Evolutionary conservation across 2,329 filamentous ascomycete species (phyloP).

Genomic region (Epichloe sibirici): DNA sequence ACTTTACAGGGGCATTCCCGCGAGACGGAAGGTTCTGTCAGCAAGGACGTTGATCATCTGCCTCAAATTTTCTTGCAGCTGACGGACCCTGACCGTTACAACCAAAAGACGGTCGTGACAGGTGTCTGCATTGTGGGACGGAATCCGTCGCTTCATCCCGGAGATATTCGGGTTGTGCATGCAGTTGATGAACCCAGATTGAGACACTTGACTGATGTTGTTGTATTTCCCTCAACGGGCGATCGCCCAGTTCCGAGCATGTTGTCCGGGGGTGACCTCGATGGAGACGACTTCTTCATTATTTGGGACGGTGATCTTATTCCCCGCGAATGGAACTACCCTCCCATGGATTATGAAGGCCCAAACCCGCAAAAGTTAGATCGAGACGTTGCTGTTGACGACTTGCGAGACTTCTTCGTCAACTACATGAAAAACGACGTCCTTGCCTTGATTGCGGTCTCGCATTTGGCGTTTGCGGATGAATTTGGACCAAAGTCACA

Average conservation of each 20-base stretch:
- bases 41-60: slow-evolving; percentile 38
- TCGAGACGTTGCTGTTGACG: slow-evolving; percentile 53
- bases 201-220: slow-evolving; percentile 67
- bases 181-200: slow-evolving; percentile 68
- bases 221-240: slow-evolving; percentile 75
- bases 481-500: slow-evolving; percentile 50
- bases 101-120: slow-evolving; percentile 51
- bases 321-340: slow-evolving; percentile 55
- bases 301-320: slow-evolving; percentile 77
- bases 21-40: slow-evolving; percentile 25
- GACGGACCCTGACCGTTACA: slow-evolving; percentile 40
- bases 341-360: slow-evolving; percentile 65
- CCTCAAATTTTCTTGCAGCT: slow-evolving; percentile 89
- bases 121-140: slow-evolving; percentile 76
- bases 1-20: slow-evolving; percentile 59
- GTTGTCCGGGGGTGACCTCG: slow-evolving; percentile 95
- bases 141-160: slow-evolving; percentile 88
- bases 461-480: slow-evolving; percentile 73
- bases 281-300: slow-evolving; percentile 91
- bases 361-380: slow-evolving; percentile 42
- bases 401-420: slow-evolving; percentile 79
- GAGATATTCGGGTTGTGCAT: slow-evolving; percentile 77
- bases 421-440: slow-evolving; percentile 86
- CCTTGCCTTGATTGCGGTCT: slow-evolving; percentile 65
- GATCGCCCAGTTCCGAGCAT: slow-evolving; percentile 81